A percentile compares a stretch with the other conserved stretches of the same genome.
Conservation (phyloP, 2,329 filamentous ascomycete genomes). For the Taxawa tesnikishii region DNA sequence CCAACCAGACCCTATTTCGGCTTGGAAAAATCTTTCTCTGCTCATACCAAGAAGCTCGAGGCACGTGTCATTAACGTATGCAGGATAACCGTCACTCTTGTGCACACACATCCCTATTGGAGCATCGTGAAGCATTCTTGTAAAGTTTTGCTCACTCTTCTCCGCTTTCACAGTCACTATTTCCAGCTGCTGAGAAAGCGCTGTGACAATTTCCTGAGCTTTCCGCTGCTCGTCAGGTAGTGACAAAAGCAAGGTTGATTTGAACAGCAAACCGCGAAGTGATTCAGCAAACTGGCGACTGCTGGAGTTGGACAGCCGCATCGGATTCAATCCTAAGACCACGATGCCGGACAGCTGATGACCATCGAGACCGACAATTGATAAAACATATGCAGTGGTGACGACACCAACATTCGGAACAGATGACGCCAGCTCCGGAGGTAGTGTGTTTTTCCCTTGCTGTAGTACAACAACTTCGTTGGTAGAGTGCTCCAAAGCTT, state of each 20-base stretch:
- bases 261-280: too few relatives aligned
- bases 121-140: slow-evolving; percentile 3
- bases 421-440: slow-evolving; percentile 4
- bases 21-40: slow-evolving; percentile 1
- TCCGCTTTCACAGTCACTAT: slow-evolving; percentile 1
- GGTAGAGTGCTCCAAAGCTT: too few relatives aligned
- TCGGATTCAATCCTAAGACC: neutral
- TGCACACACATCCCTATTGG: slow-evolving; percentile 5
- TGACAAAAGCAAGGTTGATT: neutral
- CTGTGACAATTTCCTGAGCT: neutral
- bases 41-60: neutral
- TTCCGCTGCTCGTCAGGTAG: slow-evolving; percentile 1
- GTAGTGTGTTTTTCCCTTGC: slow-evolving; percentile 1
- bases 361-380: neutral
- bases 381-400: neutral
- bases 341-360: neutral
- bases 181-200: neutral
- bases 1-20: neutral
- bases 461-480: slow-evolving; percentile 5
- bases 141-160: slow-evolving; percentile 1
- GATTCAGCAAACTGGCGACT: neutral
- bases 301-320: neutral
- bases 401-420: slow-evolving; percentile 3
- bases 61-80: slow-evolving; percentile 2
- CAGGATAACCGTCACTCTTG: neutral